Percentiles rank a stretch among this genome's conserved stretches.
phyloP scores from a whole-genome alignment of 2,329 filamentous ascomycete species.

The Penicillium sp. region DNA sequence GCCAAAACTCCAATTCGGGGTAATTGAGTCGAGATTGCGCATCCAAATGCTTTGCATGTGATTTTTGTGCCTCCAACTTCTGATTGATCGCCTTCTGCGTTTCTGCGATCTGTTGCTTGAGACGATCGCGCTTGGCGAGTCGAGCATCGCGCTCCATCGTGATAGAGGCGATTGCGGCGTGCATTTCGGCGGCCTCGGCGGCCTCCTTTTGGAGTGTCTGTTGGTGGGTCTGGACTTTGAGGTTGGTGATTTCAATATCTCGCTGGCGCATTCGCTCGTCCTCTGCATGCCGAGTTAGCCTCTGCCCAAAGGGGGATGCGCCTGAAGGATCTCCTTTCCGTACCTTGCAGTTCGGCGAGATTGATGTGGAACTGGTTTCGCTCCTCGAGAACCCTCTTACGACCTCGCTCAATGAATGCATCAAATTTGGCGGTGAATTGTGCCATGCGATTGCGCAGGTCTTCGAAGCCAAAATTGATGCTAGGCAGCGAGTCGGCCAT shows the following conservation, averaged over 20 bases:
- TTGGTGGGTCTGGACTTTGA: conserved; percentile 60
- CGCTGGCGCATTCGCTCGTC: conserved; percentile 87
- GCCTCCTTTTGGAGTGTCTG: conserved; percentile 62
- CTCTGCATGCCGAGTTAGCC: conserved; percentile 59
- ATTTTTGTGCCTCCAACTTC: conserved; percentile 50
- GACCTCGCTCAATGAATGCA: conserved; percentile 86
- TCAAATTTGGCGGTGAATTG: conserved; percentile 91
- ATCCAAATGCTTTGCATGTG: conserved; percentile 70
- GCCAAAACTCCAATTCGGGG: conserved; percentile 95
- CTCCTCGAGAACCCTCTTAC: conserved; percentile 88
- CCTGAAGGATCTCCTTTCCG: background rate
- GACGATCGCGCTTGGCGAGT: conserved; percentile 57
- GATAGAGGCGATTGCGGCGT: conserved; percentile 61
- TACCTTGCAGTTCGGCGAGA: conserved; percentile 87
- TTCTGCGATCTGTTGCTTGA: conserved; percentile 59
- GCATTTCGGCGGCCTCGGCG: conserved; percentile 66
- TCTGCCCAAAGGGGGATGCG: background rate
- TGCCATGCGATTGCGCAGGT: conserved; percentile 91
- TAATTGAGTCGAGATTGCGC: conserved; percentile 85
- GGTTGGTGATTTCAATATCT: conserved; percentile 75
- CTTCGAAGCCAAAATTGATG: conserved; percentile 95
- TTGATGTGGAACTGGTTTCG: conserved; percentile 92
- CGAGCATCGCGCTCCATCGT: conserved; percentile 60
- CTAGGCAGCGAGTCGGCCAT: conserved; percentile 74
- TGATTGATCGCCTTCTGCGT: conserved; percentile 52